Percentiles rank a stretch among this genome's conserved stretches.
Evolutionary conservation across 345 rosid species (phyloP).

Genomic region (Gossypium australe): DNA sequence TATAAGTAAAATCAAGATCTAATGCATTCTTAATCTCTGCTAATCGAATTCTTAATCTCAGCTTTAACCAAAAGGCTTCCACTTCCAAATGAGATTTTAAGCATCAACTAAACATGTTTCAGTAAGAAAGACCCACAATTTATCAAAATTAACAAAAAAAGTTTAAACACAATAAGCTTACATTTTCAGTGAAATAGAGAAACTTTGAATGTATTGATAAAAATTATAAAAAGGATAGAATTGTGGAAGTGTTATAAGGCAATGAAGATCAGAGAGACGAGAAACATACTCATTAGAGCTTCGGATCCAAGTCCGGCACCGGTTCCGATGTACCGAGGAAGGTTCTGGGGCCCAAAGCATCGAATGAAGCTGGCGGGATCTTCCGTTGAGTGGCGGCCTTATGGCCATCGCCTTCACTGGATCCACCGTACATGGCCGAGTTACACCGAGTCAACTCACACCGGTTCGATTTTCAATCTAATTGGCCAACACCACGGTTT

Average conservation of each 20-base stretch:
- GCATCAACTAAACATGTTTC: background rate
- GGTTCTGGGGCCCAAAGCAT: constrained; percentile 91
- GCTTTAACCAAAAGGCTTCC: background rate
- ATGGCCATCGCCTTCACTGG: constrained; percentile 89
- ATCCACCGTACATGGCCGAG: constrained; percentile 70
- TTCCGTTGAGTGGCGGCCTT: constrained; percentile 70
- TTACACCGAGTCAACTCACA: constrained; percentile 2
- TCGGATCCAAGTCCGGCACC: constrained; percentile 98
- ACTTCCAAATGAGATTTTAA: background rate
- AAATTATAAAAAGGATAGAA: background rate
- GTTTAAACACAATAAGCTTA: background rate
- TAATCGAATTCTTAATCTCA: too few species aligned
- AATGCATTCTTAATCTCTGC: background rate
- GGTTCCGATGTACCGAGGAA: constrained; percentile 85
- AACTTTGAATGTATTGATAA: background rate
- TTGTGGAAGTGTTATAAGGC: background rate
- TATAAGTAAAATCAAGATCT: background rate
- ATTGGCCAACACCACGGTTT: background rate
- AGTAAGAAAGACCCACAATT: background rate
- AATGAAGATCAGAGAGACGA: background rate
- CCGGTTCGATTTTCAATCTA: constrained; percentile 5
- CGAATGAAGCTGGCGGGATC: constrained; percentile 88
- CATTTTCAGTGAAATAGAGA: background rate
- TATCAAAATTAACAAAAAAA: background rate
- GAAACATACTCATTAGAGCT: constrained; percentile 77